Evolutionary conservation across 2,329 filamentous ascomycete species (phyloP).

Genomic region (Hymenoscyphus salicellus): DNA sequence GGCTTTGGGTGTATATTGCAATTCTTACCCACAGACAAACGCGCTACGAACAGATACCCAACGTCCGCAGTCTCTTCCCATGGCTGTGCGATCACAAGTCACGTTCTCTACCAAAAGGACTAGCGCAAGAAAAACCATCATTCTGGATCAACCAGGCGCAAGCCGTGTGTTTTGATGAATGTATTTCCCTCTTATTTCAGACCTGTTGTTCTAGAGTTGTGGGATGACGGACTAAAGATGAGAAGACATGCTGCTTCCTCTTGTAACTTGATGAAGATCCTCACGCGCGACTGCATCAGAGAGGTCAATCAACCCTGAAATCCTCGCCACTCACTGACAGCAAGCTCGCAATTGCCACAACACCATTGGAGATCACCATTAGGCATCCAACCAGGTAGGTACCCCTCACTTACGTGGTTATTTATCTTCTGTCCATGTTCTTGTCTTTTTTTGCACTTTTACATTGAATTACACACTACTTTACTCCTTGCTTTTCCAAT

Average conservation of each 20-base stretch:
- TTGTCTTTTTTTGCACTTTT: too few relatives aligned
- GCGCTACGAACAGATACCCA: constrained; percentile 52
- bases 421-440: too few relatives aligned
- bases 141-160: constrained; percentile 19
- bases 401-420: too few relatives aligned
- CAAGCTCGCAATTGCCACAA: too few relatives aligned
- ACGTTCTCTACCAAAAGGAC: constrained; percentile 30
- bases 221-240: constrained; percentile 56
- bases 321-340: background rate
- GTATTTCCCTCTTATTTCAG: constrained; percentile 46
- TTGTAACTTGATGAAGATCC: too few relatives aligned
- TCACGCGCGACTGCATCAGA: too few relatives aligned
- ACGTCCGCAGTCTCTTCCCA: constrained; percentile 44
- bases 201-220: constrained; percentile 50
- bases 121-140: constrained; percentile 48
- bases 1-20: background rate
- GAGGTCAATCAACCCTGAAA: background rate
- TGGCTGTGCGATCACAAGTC: constrained; percentile 52
- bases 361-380: too few relatives aligned
- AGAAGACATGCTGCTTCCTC: constrained; percentile 43
- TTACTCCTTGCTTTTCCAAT: too few relatives aligned
- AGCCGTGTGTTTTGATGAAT: constrained; percentile 26
- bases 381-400: too few relatives aligned
- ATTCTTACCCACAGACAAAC: background rate
- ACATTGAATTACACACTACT: too few relatives aligned